phyloP scores from a whole-genome alignment of 495 filamentous ascomycete genomes.

The Aspergillus heteromorphus region DNA sequence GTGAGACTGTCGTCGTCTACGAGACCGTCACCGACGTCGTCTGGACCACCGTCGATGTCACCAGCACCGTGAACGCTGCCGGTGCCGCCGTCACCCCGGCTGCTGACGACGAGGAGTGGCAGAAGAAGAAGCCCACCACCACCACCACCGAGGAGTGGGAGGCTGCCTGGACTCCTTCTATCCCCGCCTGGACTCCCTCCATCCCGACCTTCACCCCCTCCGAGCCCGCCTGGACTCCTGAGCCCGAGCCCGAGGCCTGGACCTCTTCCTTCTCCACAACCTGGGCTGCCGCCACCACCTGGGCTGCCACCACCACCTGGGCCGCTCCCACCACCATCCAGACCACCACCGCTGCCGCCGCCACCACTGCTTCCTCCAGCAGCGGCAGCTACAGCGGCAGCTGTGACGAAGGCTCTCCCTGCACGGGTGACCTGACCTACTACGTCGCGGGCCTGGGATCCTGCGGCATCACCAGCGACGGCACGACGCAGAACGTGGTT shows the following conservation, averaged over 20 bases:
- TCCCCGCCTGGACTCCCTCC: constrained; percentile 1
- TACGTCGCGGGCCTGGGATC: constrained; percentile 45
- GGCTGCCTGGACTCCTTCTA: constrained; percentile 5
- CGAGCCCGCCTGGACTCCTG: background rate
- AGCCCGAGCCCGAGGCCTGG: constrained; percentile 15
- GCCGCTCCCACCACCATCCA: background rate
- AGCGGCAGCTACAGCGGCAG: constrained; percentile 24
- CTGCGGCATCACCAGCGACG: constrained; percentile 43
- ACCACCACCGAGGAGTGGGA: constrained; percentile 8
- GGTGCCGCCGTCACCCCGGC: constrained; percentile 8
- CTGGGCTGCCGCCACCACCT: background rate
- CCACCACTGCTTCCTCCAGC: constrained; percentile 1
- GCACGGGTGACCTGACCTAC: constrained; percentile 39
- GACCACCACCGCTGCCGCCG: constrained; percentile 1
- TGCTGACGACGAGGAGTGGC: background rate
- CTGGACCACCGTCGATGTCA: constrained; percentile 40
- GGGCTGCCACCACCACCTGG: constrained; percentile 1
- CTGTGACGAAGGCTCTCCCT: constrained; percentile 33
- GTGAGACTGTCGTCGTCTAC: constrained; percentile 29
- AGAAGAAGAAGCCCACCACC: constrained; percentile 6
- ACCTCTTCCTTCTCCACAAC: constrained; percentile 3
- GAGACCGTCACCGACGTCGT: constrained; percentile 22
- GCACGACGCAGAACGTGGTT: constrained; percentile 35
- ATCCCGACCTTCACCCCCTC: constrained; percentile 1
- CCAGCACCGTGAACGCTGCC: constrained; percentile 29